These are phyloP conservation scores for Prototheca stagnorum DNA, from an alignment of 163 green algal genomes.

Conservation along the genomic window DNA sequence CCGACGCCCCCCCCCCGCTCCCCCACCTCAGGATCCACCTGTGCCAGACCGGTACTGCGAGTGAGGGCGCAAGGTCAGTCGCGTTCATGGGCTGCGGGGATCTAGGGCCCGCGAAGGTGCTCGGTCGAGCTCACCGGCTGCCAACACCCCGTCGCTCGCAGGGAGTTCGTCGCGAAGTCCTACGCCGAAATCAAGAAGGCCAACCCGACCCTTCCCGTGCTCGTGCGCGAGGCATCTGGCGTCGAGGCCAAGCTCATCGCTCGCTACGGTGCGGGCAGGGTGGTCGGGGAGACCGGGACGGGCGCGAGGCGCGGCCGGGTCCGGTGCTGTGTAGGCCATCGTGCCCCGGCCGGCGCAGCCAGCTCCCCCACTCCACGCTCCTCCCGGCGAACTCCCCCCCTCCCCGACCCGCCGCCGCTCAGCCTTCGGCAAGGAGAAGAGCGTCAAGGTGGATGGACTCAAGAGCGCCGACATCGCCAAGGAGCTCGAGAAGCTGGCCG, in stretches of 20 bases:
- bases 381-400: too few species aligned
- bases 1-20: too few species aligned
- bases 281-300: too few species aligned
- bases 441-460: neutral
- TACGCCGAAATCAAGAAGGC: constrained; percentile 47
- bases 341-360: too few species aligned
- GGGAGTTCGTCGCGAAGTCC: constrained; percentile 8
- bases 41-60: neutral
- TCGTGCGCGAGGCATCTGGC: constrained; percentile 39
- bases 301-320: too few species aligned
- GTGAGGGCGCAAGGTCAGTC: neutral
- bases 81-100: too few species aligned
- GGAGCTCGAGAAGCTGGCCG: neutral
- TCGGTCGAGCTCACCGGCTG: too few species aligned
- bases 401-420: too few species aligned
- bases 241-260: constrained; percentile 39
- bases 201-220: constrained; percentile 49
- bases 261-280: constrained; percentile 29
- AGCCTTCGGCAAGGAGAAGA: neutral
- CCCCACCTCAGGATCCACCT: constrained; percentile 1
- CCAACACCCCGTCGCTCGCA: neutral
- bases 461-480: neutral
- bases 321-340: too few species aligned
- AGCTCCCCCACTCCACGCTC: too few species aligned
- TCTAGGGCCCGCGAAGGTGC: too few species aligned